Conservation (phyloP, 2,329 filamentous ascomycete species). For the Fusarium citri region DNA sequence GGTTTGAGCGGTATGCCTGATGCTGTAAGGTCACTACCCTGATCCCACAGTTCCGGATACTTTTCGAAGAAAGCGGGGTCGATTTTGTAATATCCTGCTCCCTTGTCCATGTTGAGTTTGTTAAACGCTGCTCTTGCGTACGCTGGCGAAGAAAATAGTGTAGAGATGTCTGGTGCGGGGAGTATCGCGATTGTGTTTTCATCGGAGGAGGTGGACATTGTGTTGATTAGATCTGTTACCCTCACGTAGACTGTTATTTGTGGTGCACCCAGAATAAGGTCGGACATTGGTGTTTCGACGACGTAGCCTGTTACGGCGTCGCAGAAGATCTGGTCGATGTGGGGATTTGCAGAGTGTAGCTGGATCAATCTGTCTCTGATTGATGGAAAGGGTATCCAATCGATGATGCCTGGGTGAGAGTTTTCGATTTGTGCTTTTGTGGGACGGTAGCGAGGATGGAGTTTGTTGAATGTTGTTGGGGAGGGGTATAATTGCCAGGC, state of each 20-base stretch:
- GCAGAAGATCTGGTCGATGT: conserved; percentile 50
- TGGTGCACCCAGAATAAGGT: conserved; percentile 43
- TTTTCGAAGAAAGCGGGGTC: conserved; percentile 50
- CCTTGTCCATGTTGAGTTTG: conserved; percentile 49
- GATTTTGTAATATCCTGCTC: conserved; percentile 50
- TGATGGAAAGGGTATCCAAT: conserved; percentile 48
- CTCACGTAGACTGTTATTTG: conserved; percentile 46
- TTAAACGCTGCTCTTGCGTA: conserved; percentile 46
- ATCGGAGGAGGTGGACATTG: conserved; percentile 35
- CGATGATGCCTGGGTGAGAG: conserved; percentile 47
- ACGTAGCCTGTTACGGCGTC: conserved; percentile 50
- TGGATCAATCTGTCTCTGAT: conserved; percentile 48
- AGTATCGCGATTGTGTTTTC: conserved; percentile 19
- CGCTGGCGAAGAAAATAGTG: conserved; percentile 38
- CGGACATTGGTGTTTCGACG: conserved; percentile 48
- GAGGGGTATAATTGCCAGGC: conserved; percentile 51
- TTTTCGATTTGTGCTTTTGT: conserved; percentile 43
- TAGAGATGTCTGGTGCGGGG: conserved; percentile 42
- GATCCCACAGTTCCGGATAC: conserved; percentile 49
- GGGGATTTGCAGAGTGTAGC: conserved; percentile 48
- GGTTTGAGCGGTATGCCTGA: conserved; percentile 48
- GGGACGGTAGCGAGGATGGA: conserved; percentile 47
- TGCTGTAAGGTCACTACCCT: conserved; percentile 42
- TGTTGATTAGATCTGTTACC: conserved; percentile 48
- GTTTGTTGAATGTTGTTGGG: conserved; percentile 40